phyloP scores from a whole-genome alignment of 192 early-diverging fungal genomes.

The Coemansia sp. region DNA sequence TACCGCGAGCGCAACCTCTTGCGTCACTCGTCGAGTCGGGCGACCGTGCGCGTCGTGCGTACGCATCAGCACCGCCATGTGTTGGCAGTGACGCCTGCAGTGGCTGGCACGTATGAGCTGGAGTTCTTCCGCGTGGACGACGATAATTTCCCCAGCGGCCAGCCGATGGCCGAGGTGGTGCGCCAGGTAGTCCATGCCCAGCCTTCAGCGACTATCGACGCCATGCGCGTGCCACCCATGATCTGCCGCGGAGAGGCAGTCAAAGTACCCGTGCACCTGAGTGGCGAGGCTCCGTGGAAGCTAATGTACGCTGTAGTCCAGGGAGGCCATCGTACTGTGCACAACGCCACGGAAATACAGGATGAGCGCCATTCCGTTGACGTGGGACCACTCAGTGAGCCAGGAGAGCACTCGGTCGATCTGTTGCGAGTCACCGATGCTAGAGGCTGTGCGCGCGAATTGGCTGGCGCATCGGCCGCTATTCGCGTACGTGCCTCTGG shows the following conservation, averaged over 20 bases:
- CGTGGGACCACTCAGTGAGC: slow-evolving; percentile 21
- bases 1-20: slow-evolving; percentile 53
- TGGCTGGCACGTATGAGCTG: slow-evolving; percentile 45
- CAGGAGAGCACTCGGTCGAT: slow-evolving; percentile 43
- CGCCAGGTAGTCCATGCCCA: slow-evolving; percentile 49
- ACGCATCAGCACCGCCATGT: slow-evolving; percentile 36
- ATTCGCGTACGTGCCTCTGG: slow-evolving; percentile 45
- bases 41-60: slow-evolving; percentile 29
- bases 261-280: slow-evolving; percentile 53
- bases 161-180: slow-evolving; percentile 17
- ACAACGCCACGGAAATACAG: slow-evolving; percentile 19
- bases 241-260: slow-evolving; percentile 36
- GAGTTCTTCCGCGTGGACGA: slow-evolving; percentile 54
- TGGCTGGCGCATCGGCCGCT: slow-evolving; percentile 19
- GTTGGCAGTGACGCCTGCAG: slow-evolving; percentile 36
- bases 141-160: slow-evolving; percentile 51
- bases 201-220: slow-evolving; percentile 40
- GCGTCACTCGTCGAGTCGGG: slow-evolving; percentile 17
- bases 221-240: not conserved
- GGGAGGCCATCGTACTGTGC: slow-evolving; percentile 12
- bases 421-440: slow-evolving; percentile 43
- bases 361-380: slow-evolving; percentile 24
- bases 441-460: slow-evolving; percentile 46
- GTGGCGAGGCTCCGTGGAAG: slow-evolving; percentile 60
- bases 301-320: slow-evolving; percentile 46